A percentile compares a stretch with the other conserved stretches of the same genome.
These are phyloP conservation scores for Starmerella davenportii DNA, from an alignment of 805 yeast species.

Conservation along the genomic window DNA sequence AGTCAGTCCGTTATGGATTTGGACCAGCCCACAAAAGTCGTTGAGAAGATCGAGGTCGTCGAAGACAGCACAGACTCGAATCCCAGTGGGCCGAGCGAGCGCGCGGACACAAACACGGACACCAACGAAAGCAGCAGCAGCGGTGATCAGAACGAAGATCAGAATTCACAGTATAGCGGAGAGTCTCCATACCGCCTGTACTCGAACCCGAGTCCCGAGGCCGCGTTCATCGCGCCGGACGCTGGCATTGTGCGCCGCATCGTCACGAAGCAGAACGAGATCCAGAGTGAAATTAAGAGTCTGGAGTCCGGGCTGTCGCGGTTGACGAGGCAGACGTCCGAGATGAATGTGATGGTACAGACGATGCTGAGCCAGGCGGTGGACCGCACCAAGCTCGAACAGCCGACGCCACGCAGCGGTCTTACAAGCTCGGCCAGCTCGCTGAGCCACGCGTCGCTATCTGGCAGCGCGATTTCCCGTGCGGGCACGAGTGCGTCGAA, in stretches of 20 bases:
- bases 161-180: neutral
- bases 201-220: conserved; percentile 3
- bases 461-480: neutral
- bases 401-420: neutral
- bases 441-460: neutral
- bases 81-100: too few relatives aligned
- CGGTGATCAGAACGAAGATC: neutral
- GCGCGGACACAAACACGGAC: too few relatives aligned
- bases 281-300: conserved; percentile 6
- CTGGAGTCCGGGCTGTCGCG: conserved; percentile 4
- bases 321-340: neutral
- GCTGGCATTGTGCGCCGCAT: conserved; percentile 8
- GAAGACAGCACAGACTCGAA: too few relatives aligned
- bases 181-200: conserved; percentile 1
- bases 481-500: neutral
- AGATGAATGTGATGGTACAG: neutral
- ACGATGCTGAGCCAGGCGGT: neutral
- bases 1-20: too few relatives aligned
- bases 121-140: too few relatives aligned
- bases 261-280: conserved; percentile 9
- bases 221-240: conserved; percentile 5
- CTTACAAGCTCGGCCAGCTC: neutral
- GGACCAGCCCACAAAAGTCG: too few relatives aligned
- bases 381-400: neutral
- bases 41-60: too few relatives aligned